A percentile compares a stretch with the other conserved stretches of the same genome.
phyloP scores from a whole-genome alignment of 2,329 filamentous ascomycete genomes.

The Phialophora expanda region DNA sequence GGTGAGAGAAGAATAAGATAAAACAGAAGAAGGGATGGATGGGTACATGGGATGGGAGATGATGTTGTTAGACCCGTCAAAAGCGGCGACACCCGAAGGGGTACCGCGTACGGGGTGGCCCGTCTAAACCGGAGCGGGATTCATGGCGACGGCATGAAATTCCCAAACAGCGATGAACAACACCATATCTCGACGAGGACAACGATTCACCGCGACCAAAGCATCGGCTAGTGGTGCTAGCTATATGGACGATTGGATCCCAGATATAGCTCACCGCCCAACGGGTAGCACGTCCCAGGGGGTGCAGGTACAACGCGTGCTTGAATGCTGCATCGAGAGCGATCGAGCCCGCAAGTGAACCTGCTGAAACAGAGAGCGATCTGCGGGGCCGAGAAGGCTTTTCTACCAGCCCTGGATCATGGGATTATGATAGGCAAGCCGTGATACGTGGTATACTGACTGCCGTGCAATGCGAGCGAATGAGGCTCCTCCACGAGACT shows the following conservation, averaged over 20 bases:
- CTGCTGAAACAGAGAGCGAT: not conserved
- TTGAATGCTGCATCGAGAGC: slow-evolving; percentile 2
- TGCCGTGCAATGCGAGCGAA: slow-evolving; percentile 17
- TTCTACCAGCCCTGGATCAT: not conserved
- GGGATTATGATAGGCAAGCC: not conserved
- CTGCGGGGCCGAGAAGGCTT: not conserved
- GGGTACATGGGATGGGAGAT: too few relatives aligned
- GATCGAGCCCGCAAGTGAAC: not conserved
- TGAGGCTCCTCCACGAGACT: slow-evolving; percentile 27
- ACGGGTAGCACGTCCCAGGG: not conserved
- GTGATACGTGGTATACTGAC: not conserved
- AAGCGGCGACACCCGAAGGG: too few relatives aligned
- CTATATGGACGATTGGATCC: not conserved
- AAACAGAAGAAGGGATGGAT: too few relatives aligned
- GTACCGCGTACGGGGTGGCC: too few relatives aligned
- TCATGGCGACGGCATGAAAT: too few relatives aligned
- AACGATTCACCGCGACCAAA: not conserved
- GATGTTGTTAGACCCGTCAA: too few relatives aligned
- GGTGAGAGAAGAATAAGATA: too few relatives aligned
- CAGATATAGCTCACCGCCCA: not conserved
- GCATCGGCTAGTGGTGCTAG: not conserved
- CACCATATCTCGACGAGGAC: not conserved
- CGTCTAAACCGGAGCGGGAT: too few relatives aligned
- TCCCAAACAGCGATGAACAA: not conserved
- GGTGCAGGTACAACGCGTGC: not conserved